Conservation (phyloP, 768 basidiomycete species). For the Suillus decipiens region DNA sequence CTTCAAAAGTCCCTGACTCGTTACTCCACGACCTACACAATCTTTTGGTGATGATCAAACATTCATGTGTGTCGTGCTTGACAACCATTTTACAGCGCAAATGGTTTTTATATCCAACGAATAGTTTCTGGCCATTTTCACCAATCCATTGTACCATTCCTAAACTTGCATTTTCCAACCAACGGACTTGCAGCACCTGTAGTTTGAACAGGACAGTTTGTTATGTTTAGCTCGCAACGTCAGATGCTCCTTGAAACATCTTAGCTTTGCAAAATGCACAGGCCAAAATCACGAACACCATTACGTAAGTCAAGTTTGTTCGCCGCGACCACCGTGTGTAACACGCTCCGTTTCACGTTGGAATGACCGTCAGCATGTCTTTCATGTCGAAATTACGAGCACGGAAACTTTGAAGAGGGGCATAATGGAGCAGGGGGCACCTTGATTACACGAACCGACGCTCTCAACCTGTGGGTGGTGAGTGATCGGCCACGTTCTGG, state of each 20-base stretch:
- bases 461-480: not conserved
- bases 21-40: not conserved
- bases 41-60: not conserved
- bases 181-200: not conserved
- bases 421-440: slow-evolving; percentile 7
- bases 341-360: slow-evolving; percentile 5
- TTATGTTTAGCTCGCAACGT: not conserved
- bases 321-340: not conserved
- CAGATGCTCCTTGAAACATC: not conserved
- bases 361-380: not conserved
- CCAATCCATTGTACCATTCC: not conserved
- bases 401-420: slow-evolving; percentile 5
- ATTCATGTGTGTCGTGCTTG: not conserved
- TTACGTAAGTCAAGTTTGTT: not conserved
- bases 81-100: not conserved
- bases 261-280: not conserved
- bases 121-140: not conserved
- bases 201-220: not conserved
- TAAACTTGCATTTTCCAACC: not conserved
- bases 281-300: not conserved
- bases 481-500: not conserved
- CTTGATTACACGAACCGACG: not conserved
- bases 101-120: not conserved
- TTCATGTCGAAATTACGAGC: slow-evolving; percentile 12
- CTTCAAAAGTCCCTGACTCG: not conserved